Base-by-base conservation (phyloP, 169 alveolate genomes). In the Toxoplasma gondii region DNA sequence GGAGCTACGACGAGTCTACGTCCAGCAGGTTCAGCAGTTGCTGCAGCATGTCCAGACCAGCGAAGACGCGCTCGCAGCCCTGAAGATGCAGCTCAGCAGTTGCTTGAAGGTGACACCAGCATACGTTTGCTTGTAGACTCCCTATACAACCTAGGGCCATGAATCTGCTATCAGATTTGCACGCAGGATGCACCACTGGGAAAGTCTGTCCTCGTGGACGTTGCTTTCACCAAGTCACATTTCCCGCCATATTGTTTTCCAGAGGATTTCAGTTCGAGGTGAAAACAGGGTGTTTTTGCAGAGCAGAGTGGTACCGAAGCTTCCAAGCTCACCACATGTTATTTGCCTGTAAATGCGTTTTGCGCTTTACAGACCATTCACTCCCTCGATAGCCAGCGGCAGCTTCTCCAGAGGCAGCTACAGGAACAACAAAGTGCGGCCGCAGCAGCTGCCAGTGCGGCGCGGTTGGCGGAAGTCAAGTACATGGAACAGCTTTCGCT, bases 21-120 rank as follows among this genome's bases (percentile, higher is more conserved):
- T 82, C 38, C 69, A 82, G 90, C 90, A 82, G 19, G 90, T 82
- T 10, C 90, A 82, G 67, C 90, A 82, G 90, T 49, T 82, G 38
- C 64, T 82, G 44, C 90, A 43, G 64, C 90, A 82, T 49, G 64
- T 82, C 41, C 90, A 82, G 67, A 36, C 90, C n/a, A 36, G 67
- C 69, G 90, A 82, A 22, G 64, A 82, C 41, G 90, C 90, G 34
- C 54, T 43, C 24, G 90, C 90, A 22, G 53, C 67, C 43, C 67
- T 82, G 69, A 82, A 44, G 41, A 82, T 82, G 67, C 54, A 82
- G 64, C 67, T 41, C 41, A 82, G 90, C 38, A 82, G 90, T 36
- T 82, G 90, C 90, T 41, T 82, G 67, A 82, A 43, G 29, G 90
- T 82, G 36, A 82, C 38, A n/a, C 45, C 45, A 38, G 22, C 5